These are phyloP conservation scores for Acer campestre DNA, from an alignment of 345 rosid species.

Conservation along the genomic window DNA sequence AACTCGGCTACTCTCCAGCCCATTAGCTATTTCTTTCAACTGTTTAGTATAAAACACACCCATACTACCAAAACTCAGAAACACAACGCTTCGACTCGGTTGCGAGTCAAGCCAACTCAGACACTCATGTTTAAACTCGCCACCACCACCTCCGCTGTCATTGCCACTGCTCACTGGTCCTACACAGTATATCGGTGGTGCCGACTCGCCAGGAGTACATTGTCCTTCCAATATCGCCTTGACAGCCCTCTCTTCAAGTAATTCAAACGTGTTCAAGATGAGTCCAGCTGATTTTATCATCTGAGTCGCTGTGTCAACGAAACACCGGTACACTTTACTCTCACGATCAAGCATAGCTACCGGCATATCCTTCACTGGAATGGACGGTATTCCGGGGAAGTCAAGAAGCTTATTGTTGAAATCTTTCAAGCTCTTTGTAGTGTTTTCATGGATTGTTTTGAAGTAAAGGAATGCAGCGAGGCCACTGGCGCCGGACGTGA, in stretches of 20 bases:
- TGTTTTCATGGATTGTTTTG: conserved; percentile 36
- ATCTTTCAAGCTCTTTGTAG: conserved; percentile 40
- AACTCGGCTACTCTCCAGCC: conserved; percentile 49
- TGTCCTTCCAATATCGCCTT: conserved; percentile 44
- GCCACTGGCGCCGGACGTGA: conserved; percentile 42
- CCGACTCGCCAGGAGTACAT: conserved; percentile 22
- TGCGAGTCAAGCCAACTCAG: conserved; percentile 54
- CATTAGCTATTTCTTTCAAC: conserved; percentile 45
- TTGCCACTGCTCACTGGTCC: conserved; percentile 45
- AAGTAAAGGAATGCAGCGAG: conserved; percentile 37
- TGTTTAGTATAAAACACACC: conserved; percentile 48
- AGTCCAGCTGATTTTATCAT: too few relatives aligned
- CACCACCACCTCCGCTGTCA: neutral
- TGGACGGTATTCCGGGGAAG: conserved; percentile 44
- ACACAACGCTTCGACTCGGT: conserved; percentile 48
- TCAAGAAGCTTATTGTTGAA: conserved; percentile 21
- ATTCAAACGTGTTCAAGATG: conserved; percentile 48
- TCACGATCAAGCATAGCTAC: conserved; percentile 8
- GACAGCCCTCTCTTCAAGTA: conserved; percentile 45
- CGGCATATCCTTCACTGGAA: neutral
- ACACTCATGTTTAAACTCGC: conserved; percentile 20
- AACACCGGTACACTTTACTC: too few relatives aligned
- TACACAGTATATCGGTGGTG: conserved; percentile 47
- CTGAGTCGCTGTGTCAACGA: too few relatives aligned
- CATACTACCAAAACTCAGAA: conserved; percentile 60